A percentile compares a stretch with the other conserved stretches of the same genome.
phyloP scores from a whole-genome alignment of 2,329 filamentous ascomycete genomes.

The Trichoderma atroviride region DNA sequence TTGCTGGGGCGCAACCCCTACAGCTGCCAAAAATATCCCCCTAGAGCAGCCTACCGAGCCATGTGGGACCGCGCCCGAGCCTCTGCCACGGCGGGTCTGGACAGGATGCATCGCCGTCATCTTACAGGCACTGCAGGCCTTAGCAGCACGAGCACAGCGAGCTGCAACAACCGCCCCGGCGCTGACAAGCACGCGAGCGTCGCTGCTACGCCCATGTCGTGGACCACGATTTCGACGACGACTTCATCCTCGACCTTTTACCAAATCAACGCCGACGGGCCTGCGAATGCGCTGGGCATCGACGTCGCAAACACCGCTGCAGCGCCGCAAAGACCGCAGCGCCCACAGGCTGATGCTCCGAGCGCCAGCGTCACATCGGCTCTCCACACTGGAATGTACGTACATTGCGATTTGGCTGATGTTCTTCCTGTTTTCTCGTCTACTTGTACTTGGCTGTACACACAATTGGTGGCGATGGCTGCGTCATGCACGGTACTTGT shows the following conservation, averaged over 20 bases:
- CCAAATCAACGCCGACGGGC: conserved; percentile 32
- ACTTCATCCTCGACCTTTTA: conserved; percentile 5
- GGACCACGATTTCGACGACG: neutral
- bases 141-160: neutral
- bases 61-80: conserved; percentile 23
- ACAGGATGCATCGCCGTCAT: conserved; percentile 16
- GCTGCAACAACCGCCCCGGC: neutral
- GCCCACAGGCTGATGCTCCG: conserved; percentile 36
- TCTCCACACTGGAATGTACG: conserved; percentile 20
- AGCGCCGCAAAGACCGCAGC: conserved; percentile 25
- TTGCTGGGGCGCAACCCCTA: conserved; percentile 9
- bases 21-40: conserved; percentile 9
- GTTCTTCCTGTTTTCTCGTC: neutral
- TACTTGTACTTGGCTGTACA: neutral
- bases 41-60: neutral
- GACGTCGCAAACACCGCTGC: neutral
- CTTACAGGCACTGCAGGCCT: neutral
- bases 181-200: conserved; percentile 10
- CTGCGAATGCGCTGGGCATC: conserved; percentile 36
- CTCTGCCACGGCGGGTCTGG: conserved; percentile 25
- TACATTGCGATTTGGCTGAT: neutral
- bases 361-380: neutral
- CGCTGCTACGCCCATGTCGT: neutral
- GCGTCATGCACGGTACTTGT: neutral
- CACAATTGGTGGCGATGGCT: neutral